Conservation (phyloP, 306 rosid species). For the Vigna nakashimae region DNA sequence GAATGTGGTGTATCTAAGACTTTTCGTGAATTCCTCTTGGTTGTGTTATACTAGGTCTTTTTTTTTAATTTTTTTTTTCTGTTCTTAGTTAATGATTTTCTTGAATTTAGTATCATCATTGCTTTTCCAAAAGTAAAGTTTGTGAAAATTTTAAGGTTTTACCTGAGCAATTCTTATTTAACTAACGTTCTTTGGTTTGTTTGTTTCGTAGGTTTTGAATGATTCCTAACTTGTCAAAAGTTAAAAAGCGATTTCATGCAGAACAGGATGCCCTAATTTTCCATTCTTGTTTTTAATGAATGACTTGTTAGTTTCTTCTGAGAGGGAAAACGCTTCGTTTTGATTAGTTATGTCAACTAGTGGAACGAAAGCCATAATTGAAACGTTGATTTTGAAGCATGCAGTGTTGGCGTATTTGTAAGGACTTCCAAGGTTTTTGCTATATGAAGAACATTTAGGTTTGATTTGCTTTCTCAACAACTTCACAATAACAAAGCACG, state of each 20-base stretch:
- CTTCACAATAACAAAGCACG: neutral
- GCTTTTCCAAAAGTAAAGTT: slow-evolving; percentile 13
- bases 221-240: slow-evolving; percentile 26
- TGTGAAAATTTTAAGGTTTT: slow-evolving; percentile 21
- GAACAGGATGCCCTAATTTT: slow-evolving; percentile 13
- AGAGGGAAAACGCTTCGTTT: slow-evolving; percentile 17
- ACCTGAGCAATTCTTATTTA: neutral
- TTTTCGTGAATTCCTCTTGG: slow-evolving; percentile 17
- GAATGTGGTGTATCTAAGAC: neutral
- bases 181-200: neutral
- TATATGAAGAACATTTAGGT: neutral
- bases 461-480: slow-evolving; percentile 34
- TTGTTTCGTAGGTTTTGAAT: slow-evolving; percentile 1
- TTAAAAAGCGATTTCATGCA: neutral
- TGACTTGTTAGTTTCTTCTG: neutral
- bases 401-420: slow-evolving; percentile 7
- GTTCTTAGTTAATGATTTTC: neutral
- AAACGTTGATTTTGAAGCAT: slow-evolving; percentile 15
- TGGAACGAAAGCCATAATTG: slow-evolving; percentile 2
- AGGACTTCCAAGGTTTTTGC: slow-evolving; percentile 5
- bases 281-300: neutral
- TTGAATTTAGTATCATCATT: no score
- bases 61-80: neutral
- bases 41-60: slow-evolving; percentile 12
- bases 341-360: slow-evolving; percentile 20